Base-by-base conservation (phyloP, 192 early-diverging fungal species). In the Geosiphon pyriformis region DNA sequence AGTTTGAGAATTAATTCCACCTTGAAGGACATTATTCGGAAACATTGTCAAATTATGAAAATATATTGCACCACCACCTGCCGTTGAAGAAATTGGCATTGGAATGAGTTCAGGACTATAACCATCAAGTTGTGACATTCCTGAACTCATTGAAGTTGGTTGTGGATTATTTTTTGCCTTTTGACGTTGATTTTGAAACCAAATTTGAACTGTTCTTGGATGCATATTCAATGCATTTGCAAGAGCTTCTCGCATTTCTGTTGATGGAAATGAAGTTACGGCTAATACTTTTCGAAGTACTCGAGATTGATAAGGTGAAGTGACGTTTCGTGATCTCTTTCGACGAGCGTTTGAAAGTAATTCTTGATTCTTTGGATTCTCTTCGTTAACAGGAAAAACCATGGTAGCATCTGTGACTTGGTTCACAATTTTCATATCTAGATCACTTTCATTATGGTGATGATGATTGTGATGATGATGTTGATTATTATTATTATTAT, bases 111-210 rank as follows among this genome's bases (percentile, higher is more conserved):
- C 53, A 20, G 53, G 20, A 55, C 53, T 29, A 55, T 55, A 55
- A 29, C 27, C 27, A 4, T 23, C 23, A 29, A 55, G 53, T 26
- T 55, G 53, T 11, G 53, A 12, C 20, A 55, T 55, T 26, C 53
- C 53, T 26, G 18, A 12, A 55, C 18, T 29, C 18, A 29, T 26
- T 42, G 37, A 10, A 0, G 53, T 55, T 29, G 27, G 27, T 29
- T 20, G 20, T 22, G 53, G 53, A 51, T 25, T 76, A 75, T 84
- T 77, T 71, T 84, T 84, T 62, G 78, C 73, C 62, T 83, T 87
- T 68, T 91, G 89, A n/a, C 93, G 84, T 70, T 85, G 82, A 78
- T 94, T 94, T 73, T 95, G 93, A 74, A 95, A 95, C 93, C 93
- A 95, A 60, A 94, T 88, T 74, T 94, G 93, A 25, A 94, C 88